Evolutionary conservation across 805 yeast species (phyloP).

Genomic region (Candida corydali): DNA sequence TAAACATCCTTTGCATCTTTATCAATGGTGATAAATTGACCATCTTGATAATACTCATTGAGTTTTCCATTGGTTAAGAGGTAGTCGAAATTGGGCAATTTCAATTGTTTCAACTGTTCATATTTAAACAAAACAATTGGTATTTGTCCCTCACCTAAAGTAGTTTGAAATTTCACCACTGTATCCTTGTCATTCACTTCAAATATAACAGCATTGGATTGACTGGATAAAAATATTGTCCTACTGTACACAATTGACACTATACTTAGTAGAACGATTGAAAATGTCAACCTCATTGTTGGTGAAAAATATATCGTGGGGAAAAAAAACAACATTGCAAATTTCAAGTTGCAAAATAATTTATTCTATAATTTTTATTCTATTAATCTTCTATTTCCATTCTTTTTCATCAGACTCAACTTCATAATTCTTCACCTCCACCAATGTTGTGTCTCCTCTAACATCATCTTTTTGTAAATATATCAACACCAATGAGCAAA

Average conservation of each 20-base stretch:
- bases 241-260: neutral
- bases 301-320: neutral
- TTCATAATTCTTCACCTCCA: slow-evolving; percentile 1
- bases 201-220: neutral
- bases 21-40: neutral
- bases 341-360: too few relatives aligned
- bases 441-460: neutral
- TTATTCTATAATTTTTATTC: neutral
- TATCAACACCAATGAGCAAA: slow-evolving; percentile 23
- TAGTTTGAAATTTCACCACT: neutral
- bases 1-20: neutral
- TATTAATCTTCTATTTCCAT: neutral
- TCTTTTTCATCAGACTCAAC: slow-evolving; percentile 1
- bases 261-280: neutral
- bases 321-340: too few relatives aligned
- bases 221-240: neutral
- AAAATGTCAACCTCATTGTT: neutral
- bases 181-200: neutral
- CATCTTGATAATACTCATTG: slow-evolving; percentile 3
- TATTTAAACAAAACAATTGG: slow-evolving; percentile 4
- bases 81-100: slow-evolving; percentile 5
- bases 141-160: neutral
- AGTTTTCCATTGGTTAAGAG: neutral
- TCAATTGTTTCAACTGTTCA: neutral
- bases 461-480: slow-evolving; percentile 7